Evolutionary conservation across 495 filamentous ascomycete species (phyloP).

Genomic region (Penicillium robsamsonii): DNA sequence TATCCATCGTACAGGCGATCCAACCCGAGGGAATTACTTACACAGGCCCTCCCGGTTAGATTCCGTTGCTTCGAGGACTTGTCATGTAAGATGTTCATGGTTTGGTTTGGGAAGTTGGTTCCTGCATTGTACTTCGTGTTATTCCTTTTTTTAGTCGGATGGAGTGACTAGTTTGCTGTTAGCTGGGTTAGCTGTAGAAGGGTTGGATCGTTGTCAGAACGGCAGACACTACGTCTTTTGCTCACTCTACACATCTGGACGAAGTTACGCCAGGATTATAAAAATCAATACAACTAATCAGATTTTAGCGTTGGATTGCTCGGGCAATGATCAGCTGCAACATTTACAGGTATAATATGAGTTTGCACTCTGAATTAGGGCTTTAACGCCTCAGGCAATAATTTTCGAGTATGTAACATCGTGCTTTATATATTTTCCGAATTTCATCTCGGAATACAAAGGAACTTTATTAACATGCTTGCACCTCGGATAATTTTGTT

Average conservation of each 20-base stretch:
- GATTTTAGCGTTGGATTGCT: not conserved
- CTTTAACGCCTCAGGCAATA: not conserved
- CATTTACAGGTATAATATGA: not conserved
- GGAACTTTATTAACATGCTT: not conserved
- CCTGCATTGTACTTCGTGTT: not conserved
- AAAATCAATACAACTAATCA: not conserved
- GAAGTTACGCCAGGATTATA: not conserved
- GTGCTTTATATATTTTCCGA: not conserved
- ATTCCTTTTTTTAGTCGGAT: not conserved
- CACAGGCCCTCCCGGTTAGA: not conserved
- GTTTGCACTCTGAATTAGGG: not conserved
- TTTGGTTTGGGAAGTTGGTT: not conserved
- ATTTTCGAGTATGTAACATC: not conserved
- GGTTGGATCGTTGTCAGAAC: not conserved
- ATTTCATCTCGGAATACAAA: not conserved
- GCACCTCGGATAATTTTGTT: not conserved
- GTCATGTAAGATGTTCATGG: not conserved
- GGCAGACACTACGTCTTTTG: not conserved
- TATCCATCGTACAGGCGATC: not conserved
- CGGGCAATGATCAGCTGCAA: not conserved
- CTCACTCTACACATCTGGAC: not conserved
- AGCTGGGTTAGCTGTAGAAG: not conserved
- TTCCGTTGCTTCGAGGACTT: not conserved
- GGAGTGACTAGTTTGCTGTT: not conserved
- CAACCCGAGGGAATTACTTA: not conserved